Evolutionary conservation across 2,329 filamentous ascomycete species (phyloP), one percentile per base, ranked within the genome.

Genomic region (Colletotrichum sp.): DNA sequence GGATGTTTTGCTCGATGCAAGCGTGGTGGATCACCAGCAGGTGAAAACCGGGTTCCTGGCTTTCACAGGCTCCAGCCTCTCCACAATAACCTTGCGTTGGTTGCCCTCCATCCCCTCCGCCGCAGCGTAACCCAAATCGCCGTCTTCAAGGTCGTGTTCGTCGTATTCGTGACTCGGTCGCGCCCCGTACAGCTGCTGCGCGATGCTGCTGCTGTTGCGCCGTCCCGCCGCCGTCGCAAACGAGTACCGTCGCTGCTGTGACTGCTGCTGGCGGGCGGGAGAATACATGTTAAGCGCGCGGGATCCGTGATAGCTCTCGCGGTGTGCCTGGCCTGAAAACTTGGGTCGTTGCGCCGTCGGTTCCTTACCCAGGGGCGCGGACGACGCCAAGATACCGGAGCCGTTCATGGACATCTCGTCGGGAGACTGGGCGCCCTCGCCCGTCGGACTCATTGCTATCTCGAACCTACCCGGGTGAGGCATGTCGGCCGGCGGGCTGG

Each of bases 11-110:
- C 69, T 73, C 69, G 58, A 38, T 68, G 73, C 69, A 64, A 48
- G 34, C 58, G 34, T 12, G 21, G 69, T 68, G 69, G 69, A 69
- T 87, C 87, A 98, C 88, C 97, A 99, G 95, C 97, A 99, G 59
- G 95, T 98, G 85, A 99, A 99, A 36, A 99, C 96, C 3, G 97
- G 97, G 82, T 98, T 97, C 83, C 94, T 94, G 82, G 93, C 95
- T 89, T 98, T 98, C 77, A 99, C 97, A 75, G 96, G 94, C 88
- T 99, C 97, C 74, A 99, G 86, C 77, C 97, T 90, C 88, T 99
- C 97, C 63, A 99, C 96, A 87, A 99, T 98, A 63, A 99, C 97
- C 85, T 97, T 98, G 80, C 96, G 91, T 83, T 94, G 93, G 81
- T 96, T 95, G 14, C 95, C 95, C 84, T 98, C 97, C 91, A 98